Conservation (phyloP, 805 yeast genomes). For the Cyberlindnera samutprakarnensis region DNA sequence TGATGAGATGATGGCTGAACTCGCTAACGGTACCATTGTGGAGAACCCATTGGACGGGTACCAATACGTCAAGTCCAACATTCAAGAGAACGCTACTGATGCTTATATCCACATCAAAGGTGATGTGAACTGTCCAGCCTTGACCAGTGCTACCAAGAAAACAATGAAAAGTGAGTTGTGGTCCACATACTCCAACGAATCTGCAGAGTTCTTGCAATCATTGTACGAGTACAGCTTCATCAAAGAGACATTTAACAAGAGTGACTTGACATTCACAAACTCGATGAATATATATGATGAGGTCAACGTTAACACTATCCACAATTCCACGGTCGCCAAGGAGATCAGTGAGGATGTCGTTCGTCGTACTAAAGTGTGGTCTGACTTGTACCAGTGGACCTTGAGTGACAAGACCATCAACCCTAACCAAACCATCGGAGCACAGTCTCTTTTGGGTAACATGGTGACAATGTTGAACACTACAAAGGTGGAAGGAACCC, state of each 20-base stretch:
- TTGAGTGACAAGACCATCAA: slow-evolving; percentile 22
- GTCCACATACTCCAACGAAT: slow-evolving; percentile 23
- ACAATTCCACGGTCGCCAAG: slow-evolving; percentile 30
- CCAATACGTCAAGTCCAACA: slow-evolving; percentile 36
- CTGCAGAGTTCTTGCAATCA: slow-evolving; percentile 31
- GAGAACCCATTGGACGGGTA: slow-evolving; percentile 35
- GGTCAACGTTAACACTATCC: slow-evolving; percentile 33
- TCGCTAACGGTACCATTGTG: slow-evolving; percentile 32
- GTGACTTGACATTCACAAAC: slow-evolving; percentile 29
- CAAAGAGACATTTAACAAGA: slow-evolving; percentile 15
- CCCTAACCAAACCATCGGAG: slow-evolving; percentile 33
- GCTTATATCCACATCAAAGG: slow-evolving; percentile 36
- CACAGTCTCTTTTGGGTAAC: slow-evolving; percentile 31
- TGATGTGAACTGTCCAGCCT: slow-evolving; percentile 34
- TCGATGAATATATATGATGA: slow-evolving; percentile 35
- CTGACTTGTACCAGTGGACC: slow-evolving; percentile 34
- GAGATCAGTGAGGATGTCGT: slow-evolving; percentile 26
- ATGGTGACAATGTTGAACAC: slow-evolving; percentile 28
- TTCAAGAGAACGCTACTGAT: slow-evolving; percentile 28
- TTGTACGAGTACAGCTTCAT: slow-evolving; percentile 23
- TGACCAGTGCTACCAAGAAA: slow-evolving; percentile 25
- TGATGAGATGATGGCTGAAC: slow-evolving; percentile 24
- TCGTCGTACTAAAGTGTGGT: slow-evolving; percentile 26
- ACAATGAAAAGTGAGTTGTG: slow-evolving; percentile 26
- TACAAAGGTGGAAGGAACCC: slow-evolving; percentile 28